phyloP scores from a whole-genome alignment of 768 basidiomycete species.

The Clitopilus passeckerianus region DNA sequence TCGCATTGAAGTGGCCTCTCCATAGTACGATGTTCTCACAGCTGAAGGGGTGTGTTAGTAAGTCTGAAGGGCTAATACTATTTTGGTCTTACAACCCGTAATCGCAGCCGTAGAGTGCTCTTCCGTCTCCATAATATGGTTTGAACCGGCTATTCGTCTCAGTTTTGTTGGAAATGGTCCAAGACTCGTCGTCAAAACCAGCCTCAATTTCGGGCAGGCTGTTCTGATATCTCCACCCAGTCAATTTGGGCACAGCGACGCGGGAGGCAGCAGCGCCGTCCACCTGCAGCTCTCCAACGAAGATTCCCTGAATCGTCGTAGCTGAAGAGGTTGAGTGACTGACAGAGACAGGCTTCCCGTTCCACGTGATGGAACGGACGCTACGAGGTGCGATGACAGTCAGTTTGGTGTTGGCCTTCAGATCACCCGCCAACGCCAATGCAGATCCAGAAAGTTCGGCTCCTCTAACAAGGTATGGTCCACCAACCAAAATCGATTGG shows the following conservation, averaged over 20 bases:
- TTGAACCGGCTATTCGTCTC: constrained; percentile 67
- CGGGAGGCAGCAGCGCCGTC: constrained; percentile 19
- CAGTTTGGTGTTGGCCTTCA: constrained; percentile 52
- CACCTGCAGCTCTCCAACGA: constrained; percentile 39
- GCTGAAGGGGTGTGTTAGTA: constrained; percentile 30
- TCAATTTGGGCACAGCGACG: constrained; percentile 43
- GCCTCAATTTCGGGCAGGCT: constrained; percentile 66
- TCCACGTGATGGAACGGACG: constrained; percentile 63
- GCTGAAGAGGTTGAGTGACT: constrained; percentile 22
- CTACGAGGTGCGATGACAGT: constrained; percentile 58
- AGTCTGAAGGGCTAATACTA: background rate
- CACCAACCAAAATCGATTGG: constrained; percentile 57
- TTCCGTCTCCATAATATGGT: constrained; percentile 69
- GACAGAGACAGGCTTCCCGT: constrained; percentile 47
- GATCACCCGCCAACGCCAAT: constrained; percentile 64
- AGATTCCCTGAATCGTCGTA: constrained; percentile 35
- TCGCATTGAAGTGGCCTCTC: constrained; percentile 73
- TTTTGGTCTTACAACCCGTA: constrained; percentile 65
- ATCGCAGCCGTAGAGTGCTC: constrained; percentile 81
- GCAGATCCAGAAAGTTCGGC: constrained; percentile 42
- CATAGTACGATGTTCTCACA: constrained; percentile 81
- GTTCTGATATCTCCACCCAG: constrained; percentile 68
- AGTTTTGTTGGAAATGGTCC: constrained; percentile 67
- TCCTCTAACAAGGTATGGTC: constrained; percentile 59
- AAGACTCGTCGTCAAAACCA: constrained; percentile 56